Evolutionary conservation across 371 early-diverging fungal species (phyloP), one percentile per base, ranked within the genome.

Genomic region (Homolaphlyctis polyrhiza): DNA sequence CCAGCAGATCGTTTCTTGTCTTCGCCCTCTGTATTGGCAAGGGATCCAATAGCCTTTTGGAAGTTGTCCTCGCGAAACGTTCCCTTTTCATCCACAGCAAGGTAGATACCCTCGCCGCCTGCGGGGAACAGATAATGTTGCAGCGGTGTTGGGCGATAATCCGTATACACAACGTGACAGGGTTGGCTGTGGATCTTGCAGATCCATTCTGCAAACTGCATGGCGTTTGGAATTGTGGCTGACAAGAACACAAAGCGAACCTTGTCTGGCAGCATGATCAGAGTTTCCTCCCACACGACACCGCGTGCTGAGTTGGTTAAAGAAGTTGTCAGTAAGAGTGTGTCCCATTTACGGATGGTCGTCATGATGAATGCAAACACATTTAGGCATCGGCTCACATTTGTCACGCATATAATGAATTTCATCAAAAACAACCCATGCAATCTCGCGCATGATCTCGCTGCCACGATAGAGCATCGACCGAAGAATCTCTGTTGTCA

Each of bases 241-340:
- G 98, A 98, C 52, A 99, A 84, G 72, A 99, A 99, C 13, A 99
- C 97, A 77, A 90, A 93, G 63, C 91, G 88, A 39, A 96, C 95
- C 47, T 91, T 89, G 64, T 91, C 89, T 30, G 99, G 99, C 50
- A 99, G 73, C 66, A 99, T 75, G 75, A 99, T 98, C 54, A 99
- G 90, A 0, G 98, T 96, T 79, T 99, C 99, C 76, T 99, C 99
- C 99, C 99, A 99, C 0, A 99, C 99, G 18, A 99, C 99, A 71
- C 99, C 99, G 69, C 99, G 92, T 58, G 70, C 79, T 75, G 60
- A 8, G 45, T 18, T 34, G 61, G 14, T n/a, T n/a, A n/a, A n/a
- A n/a, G n/a, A n/a, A n/a, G n/a, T n/a, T n/a, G 13, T 1, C 36
- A 57, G 23, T 3, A 50, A n/a, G 61, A n/a, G n/a, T n/a, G n/a